Evolutionary conservation across 192 early-diverging fungal species (phyloP).

Genomic region (Backusella morwellensis): DNA sequence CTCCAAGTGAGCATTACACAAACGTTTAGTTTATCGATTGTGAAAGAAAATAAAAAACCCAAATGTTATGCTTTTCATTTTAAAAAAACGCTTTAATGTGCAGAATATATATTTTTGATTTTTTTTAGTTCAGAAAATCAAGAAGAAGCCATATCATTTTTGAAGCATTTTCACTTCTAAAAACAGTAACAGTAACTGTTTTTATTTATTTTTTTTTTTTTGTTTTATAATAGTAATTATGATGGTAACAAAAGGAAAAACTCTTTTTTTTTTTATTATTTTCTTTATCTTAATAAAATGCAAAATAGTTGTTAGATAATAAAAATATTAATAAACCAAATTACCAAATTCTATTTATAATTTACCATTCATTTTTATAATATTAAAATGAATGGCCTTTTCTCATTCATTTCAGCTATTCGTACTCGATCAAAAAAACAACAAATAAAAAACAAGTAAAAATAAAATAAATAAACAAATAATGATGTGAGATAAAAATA

Average conservation of each 20-base stretch:
- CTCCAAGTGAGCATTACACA: too few species aligned
- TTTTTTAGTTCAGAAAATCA: background rate
- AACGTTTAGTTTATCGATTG: too few species aligned
- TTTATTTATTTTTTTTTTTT: background rate
- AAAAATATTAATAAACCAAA: background rate
- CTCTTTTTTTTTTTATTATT: background rate
- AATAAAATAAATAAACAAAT: background rate
- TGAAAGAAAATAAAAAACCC: too few species aligned
- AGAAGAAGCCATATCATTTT: background rate
- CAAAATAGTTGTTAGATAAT: background rate
- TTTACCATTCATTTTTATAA: background rate
- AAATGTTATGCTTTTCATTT: too few species aligned
- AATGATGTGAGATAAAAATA: background rate
- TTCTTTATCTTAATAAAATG: background rate
- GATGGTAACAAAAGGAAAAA: background rate
- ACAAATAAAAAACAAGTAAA: background rate
- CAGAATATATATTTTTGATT: too few species aligned
- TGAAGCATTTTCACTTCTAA: background rate
- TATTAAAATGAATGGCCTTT: too few species aligned
- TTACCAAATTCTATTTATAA: constrained; percentile 1
- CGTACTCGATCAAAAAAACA: background rate
- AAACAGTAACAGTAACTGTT: background rate
- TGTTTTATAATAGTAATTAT: too few species aligned
- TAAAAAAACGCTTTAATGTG: too few species aligned
- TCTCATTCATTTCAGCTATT: background rate